Base-by-base conservation (phyloP, 495 filamentous ascomycete genomes). In the Massariosphaeria phaeospora region DNA sequence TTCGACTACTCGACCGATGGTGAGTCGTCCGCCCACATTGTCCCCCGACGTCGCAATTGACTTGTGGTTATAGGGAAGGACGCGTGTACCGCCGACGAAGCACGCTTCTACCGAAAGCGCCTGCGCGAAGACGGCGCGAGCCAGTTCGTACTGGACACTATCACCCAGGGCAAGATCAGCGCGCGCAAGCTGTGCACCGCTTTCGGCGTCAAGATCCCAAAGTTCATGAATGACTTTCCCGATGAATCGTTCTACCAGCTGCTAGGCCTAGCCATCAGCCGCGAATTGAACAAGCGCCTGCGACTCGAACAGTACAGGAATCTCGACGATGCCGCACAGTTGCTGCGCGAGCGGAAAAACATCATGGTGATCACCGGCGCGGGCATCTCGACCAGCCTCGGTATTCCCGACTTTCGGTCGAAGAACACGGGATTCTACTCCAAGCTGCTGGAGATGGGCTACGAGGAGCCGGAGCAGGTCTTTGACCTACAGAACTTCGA, bases 291-390 rank as follows among this genome's bases (percentile, higher is more conserved):
- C 20, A 89, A 88, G 67, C 79, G 93, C 26, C 80, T 77, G 34
- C 96, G 95, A 70, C 76, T 97, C 15, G 69, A 76, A 12, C 75
- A 86, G 60, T 90, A 88, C 70, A 97, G 95, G 70, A 82, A 84
- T 5, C 72, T 97, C 38, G 86, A 95, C 48, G 91, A 97, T 70
- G 94, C 88, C 3, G 89, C 91, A 7, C 66, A 75, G 8, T 73
- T 98, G 13, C 75, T 98, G 7, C 76, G 83, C 56, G 76, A 79
- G 62, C 79, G 84, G 9, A 76, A 81, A 55, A 95, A 95, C 64
- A 89, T 97, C 65, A 82, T 98, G 54, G 88, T 98, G 31, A 76
- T 98, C 38, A 97, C 93, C 6, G 93, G 93, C 55, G 93, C 93
- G 20, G 93, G 93, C 34, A 96, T 96, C 44, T 84, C 82, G 8